phyloP scores from a whole-genome alignment of 2,329 filamentous ascomycete genomes.

The Colletotrichum sp. region DNA sequence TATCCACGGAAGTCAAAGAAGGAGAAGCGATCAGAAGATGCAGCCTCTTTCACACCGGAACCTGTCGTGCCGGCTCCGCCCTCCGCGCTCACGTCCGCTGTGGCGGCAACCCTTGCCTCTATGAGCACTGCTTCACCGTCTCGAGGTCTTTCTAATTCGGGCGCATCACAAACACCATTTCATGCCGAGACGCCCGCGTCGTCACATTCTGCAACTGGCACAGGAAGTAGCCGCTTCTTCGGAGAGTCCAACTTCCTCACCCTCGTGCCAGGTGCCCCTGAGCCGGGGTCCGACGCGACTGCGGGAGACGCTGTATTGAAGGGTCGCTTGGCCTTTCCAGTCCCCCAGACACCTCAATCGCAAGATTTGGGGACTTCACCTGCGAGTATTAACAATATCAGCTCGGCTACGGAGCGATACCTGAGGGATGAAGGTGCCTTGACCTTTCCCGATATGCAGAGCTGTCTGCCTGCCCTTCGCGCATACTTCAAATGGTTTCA shows the following conservation, averaged over 20 bases:
- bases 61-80: not conserved
- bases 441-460: slow-evolving; percentile 23
- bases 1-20: slow-evolving; percentile 21
- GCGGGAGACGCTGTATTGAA: not conserved
- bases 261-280: slow-evolving; percentile 24
- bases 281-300: not conserved
- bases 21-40: not conserved
- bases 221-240: slow-evolving; percentile 32
- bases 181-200: slow-evolving; percentile 12
- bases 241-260: slow-evolving; percentile 45
- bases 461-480: slow-evolving; percentile 33
- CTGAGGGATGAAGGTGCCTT: slow-evolving; percentile 25
- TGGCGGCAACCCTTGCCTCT: slow-evolving; percentile 3
- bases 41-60: not conserved
- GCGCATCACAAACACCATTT: not conserved
- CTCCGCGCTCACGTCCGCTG: not conserved
- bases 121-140: slow-evolving; percentile 13
- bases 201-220: not conserved
- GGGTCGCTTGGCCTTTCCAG: slow-evolving; percentile 21
- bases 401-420: slow-evolving; percentile 23
- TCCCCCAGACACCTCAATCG: slow-evolving; percentile 14
- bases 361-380: not conserved
- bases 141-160: not conserved
- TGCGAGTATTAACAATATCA: slow-evolving; percentile 15
- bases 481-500: slow-evolving; percentile 64